phyloP scores from a whole-genome alignment of 495 filamentous ascomycete genomes.

The Neurospora sp. region DNA sequence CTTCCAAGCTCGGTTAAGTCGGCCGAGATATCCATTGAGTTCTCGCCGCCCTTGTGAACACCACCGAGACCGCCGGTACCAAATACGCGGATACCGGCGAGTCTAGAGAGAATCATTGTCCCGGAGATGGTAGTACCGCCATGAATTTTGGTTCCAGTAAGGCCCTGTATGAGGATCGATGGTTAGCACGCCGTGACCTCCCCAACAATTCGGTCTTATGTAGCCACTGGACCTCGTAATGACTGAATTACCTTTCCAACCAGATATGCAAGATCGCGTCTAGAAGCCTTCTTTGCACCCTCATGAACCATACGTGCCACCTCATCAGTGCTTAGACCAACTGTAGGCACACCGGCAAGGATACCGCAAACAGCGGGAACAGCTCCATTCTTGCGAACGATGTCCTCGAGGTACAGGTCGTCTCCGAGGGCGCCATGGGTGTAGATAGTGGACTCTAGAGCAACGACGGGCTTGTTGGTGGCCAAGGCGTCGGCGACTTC shows the following conservation, averaged over 20 bases:
- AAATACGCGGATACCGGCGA: constrained; percentile 87
- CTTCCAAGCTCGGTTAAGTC: constrained; percentile 92
- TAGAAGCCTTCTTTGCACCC: constrained; percentile 67
- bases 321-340: constrained; percentile 63
- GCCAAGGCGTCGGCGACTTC: constrained; percentile 70
- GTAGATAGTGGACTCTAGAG: constrained; percentile 81
- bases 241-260: constrained; percentile 56
- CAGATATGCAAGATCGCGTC: constrained; percentile 74
- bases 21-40: constrained; percentile 84
- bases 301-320: constrained; percentile 59
- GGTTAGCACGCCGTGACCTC: background rate
- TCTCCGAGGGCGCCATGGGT: constrained; percentile 71
- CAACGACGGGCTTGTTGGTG: constrained; percentile 69
- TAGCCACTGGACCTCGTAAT: background rate
- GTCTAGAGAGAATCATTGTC: constrained; percentile 79
- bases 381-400: constrained; percentile 70
- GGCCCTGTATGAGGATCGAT: constrained; percentile 34
- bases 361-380: constrained; percentile 91
- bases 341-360: constrained; percentile 65
- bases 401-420: constrained; percentile 67
- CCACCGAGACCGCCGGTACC: constrained; percentile 79
- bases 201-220: background rate
- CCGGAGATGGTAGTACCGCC: constrained; percentile 90
- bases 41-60: constrained; percentile 83
- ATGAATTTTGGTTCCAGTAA: constrained; percentile 55